phyloP scores from a whole-genome alignment of 73 alveolate species.

The Breviolum minutum region DNA sequence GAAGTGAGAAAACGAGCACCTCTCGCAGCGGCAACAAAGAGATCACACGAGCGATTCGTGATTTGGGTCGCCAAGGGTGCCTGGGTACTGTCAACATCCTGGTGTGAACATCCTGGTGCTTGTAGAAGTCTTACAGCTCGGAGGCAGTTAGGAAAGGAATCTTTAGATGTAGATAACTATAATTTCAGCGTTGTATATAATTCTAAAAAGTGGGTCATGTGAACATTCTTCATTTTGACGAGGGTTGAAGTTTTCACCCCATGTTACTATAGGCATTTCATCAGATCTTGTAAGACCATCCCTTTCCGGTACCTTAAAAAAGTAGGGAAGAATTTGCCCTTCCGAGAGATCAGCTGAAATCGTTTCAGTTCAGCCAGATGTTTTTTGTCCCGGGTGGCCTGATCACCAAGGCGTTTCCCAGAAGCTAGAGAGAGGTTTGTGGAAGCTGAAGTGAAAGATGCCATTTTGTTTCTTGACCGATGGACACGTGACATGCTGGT shows the following conservation, averaged over 20 bases:
- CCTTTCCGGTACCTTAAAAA: no score
- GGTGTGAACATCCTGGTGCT: neutral
- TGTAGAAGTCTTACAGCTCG: no score
- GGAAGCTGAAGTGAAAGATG: slow-evolving; percentile 18
- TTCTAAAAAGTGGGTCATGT: no score
- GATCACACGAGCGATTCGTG: neutral
- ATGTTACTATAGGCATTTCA: no score
- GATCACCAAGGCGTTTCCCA: slow-evolving; percentile 7
- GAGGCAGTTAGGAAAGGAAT: no score
- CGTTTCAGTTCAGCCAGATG: neutral
- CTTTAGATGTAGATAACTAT: no score
- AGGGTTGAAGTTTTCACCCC: no score
- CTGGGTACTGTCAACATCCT: neutral
- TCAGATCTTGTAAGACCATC: no score
- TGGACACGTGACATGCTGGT: neutral
- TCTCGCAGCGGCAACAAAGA: neutral
- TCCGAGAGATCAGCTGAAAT: neutral
- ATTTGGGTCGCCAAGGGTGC: slow-evolving; percentile 39
- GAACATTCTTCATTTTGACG: no score
- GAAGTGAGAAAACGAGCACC: neutral
- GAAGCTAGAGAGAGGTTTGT: slow-evolving; percentile 4
- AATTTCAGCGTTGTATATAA: no score
- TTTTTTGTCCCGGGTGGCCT: neutral
- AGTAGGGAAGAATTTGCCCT: neutral
- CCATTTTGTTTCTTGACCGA: slow-evolving; percentile 5